Evolutionary conservation across 805 yeast genomes (phyloP), one percentile per base, ranked within the genome.

Genomic region (Barnettozyma salicaria): DNA sequence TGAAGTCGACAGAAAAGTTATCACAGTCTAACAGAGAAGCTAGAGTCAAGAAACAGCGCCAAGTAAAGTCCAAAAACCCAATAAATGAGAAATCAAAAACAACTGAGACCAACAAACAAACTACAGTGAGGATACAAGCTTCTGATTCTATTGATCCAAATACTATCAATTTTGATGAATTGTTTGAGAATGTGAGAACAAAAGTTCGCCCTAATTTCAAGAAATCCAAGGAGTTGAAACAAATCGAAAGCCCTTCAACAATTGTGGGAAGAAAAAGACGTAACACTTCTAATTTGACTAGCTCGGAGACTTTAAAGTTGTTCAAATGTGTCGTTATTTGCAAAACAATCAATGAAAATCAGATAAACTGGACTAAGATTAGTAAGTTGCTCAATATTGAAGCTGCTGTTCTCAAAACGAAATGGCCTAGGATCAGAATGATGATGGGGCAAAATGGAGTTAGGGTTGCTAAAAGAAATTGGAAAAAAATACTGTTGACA

Each of bases 361-460:
- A 61, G 6, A 80, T 84, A 26, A 78, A 76, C 41, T 88, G 94
- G 82, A 69, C 67, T 0, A 58, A 67, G 24, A 76, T 88, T 6
- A 66, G 80, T 0, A 52, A 50, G 0, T 54, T 74, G 6, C 71
- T 83, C 32, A 65, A 56, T 13, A 52, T 61, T 19, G 55, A 65
- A 1, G 60, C 71, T 2, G 72, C 67, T 7, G 62, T 67, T 9
- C 59, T 80, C 19, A 70, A 68, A 44, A 72, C 74, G 34, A 78
- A 74, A 41, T 89, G 96, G 96, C 75, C 81, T 2, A 65, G 73
- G 14, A 67, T 83, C 7, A 68, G 85, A 29, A 65, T 48, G 67
- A 72, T 42, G 70, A 74, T 80, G 26, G 92, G 92, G 0, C 58
- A 61, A 12, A 66, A 70, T 34, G 82, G 79, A 0, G 64, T 82